phyloP scores from a whole-genome alignment of 2,329 filamentous ascomycete species.

The Fusarium mangiferae region DNA sequence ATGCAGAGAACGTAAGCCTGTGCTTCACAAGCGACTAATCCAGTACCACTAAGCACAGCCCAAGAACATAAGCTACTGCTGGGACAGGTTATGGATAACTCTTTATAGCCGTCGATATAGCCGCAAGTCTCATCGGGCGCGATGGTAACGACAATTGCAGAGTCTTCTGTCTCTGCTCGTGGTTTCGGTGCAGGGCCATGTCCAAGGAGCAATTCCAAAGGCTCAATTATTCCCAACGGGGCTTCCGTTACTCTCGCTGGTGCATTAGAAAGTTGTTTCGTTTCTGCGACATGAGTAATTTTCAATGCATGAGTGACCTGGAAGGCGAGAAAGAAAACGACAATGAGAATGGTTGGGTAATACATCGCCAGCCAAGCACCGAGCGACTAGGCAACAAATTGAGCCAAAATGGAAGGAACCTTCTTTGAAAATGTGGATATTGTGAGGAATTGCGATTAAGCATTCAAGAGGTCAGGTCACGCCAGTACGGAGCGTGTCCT shows the following conservation, averaged over 20 bases:
- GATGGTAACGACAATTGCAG: background rate
- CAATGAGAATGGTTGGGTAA: background rate
- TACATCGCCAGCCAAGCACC: background rate
- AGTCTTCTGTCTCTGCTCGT: background rate
- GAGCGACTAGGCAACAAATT: background rate
- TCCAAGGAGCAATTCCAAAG: background rate
- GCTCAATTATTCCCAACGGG: background rate
- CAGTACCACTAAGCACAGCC: background rate
- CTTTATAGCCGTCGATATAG: background rate
- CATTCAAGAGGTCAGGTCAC: background rate
- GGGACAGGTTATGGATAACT: background rate
- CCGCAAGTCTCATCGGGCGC: background rate
- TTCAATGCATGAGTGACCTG: background rate
- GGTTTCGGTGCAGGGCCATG: background rate
- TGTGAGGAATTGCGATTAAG: background rate
- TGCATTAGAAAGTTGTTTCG: background rate
- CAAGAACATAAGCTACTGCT: background rate
- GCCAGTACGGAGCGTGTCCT: no score
- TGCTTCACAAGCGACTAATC: background rate
- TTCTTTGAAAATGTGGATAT: background rate
- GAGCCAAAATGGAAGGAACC: background rate
- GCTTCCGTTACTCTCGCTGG: background rate
- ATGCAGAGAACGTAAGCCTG: fast-evolving
- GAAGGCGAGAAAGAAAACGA: background rate
- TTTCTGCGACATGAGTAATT: background rate